A percentile compares a stretch with the other conserved stretches of the same genome.
Conservation (phyloP, 169 alveolate species). For the Plasmodium gaboni region DNA sequence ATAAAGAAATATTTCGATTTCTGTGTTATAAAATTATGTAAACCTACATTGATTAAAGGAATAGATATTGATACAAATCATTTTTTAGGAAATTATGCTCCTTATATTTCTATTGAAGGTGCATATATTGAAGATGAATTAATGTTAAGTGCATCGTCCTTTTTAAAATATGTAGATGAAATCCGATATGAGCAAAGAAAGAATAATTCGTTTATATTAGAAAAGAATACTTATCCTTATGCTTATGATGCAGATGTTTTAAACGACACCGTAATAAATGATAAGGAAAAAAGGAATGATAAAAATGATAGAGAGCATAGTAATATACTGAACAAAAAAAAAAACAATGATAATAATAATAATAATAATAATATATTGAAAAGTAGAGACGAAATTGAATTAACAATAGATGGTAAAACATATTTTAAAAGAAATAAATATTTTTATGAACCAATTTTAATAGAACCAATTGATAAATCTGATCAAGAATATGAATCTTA, state of each 20-base stretch:
- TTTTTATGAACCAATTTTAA: conserved; percentile 76
- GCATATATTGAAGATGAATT: conserved; percentile 75
- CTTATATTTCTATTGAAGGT: conserved; percentile 79
- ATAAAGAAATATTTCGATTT: conserved; percentile 79
- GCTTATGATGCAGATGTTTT: no score
- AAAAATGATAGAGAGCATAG: no score
- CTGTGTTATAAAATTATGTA: conserved; percentile 74
- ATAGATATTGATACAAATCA: conserved; percentile 77
- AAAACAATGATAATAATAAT: background rate
- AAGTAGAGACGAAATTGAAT: conserved; percentile 47
- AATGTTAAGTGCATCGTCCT: conserved; percentile 26
- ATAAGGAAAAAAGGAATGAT: no score
- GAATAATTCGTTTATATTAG: background rate
- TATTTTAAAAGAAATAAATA: conserved; percentile 73
- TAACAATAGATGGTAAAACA: conserved; percentile 64
- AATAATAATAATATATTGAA: conserved; percentile 14
- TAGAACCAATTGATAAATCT: conserved; percentile 40
- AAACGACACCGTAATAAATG: background rate
- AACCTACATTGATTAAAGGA: conserved; percentile 78
- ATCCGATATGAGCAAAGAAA: conserved; percentile 21
- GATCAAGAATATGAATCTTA: conserved; percentile 73
- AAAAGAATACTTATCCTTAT: background rate
- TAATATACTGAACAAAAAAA: background rate
- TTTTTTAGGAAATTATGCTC: conserved; percentile 81
- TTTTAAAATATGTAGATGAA: conserved; percentile 60